Base-by-base conservation (phyloP, 768 basidiomycete genomes). In the Termitomyces sp. region DNA sequence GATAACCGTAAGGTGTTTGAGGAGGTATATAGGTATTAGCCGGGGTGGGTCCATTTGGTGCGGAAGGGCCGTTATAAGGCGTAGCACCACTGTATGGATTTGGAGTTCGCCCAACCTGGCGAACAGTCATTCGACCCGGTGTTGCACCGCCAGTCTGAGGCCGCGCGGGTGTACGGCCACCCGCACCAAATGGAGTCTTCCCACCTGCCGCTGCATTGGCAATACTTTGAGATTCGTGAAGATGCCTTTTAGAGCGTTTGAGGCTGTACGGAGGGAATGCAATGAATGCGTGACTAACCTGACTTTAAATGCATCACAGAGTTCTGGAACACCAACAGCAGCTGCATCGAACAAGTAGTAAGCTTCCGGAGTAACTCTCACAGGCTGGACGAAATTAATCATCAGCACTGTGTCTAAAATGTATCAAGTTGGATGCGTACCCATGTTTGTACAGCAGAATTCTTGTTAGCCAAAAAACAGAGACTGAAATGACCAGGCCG, bases 301-400 rank as follows among this genome's bases (percentile, higher is more conserved):
- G 64, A 91, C 84, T 84, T 98, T 98, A 84, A 98, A 98, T 18
- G 95, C 94, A 68, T 98, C 95, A 60, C 96, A 97, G 5, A 98
- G 73, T 68, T 97, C 94, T 4, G 91, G 86, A 23, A 98, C 92
- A 35, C 92, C 94, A 7, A 91, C 86, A 23, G 93, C 91, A 43
- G 92, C 84, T 6, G 92, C 91, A 60, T 94, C 92, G 63, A 92
- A 93, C 16, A 98, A 80, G 65, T 88, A 89, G 66, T 94, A 97
- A 5, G 89, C 89, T 70, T 91, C 87, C 2, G 92, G 93, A 6
- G 89, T 81, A 40, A 94, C 90, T 43, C 92, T 86, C 43, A 95
- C 84, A 36, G 90, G 91, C 92, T 94, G 52, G n/a, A 54, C 15
- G 49, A n/a, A 58, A 45, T 59, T 51, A 36, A 53, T 46, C 33